A percentile compares a stretch with the other conserved stretches of the same genome.
phyloP scores from a whole-genome alignment of 1,284 basidiomycete genomes.

The Ceratobasidium sp. region DNA sequence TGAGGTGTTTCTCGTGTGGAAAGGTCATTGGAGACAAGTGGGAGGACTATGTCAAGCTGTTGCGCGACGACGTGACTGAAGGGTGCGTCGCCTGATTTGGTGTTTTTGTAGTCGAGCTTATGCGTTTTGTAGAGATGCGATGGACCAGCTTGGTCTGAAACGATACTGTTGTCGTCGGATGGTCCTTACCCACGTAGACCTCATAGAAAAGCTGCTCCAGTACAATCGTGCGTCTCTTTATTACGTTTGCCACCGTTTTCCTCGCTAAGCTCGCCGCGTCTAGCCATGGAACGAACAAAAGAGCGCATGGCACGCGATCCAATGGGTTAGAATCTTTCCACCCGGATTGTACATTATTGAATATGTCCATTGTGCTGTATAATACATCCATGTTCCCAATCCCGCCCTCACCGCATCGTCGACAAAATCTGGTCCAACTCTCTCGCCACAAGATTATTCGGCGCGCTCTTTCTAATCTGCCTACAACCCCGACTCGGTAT shows the following conservation, averaged over 20 bases:
- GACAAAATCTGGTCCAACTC: slow-evolving; percentile 77
- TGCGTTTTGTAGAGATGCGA: slow-evolving; percentile 76
- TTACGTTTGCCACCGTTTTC: neutral
- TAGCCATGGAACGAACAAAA: slow-evolving; percentile 46
- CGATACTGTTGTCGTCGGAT: slow-evolving; percentile 97
- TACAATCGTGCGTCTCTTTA: slow-evolving; percentile 85
- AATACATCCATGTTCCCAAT: slow-evolving; percentile 27
- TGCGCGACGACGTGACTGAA: slow-evolving; percentile 83
- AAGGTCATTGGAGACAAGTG: slow-evolving; percentile 96
- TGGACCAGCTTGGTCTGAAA: slow-evolving; percentile 91
- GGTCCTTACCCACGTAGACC: slow-evolving; percentile 97
- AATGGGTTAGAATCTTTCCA: slow-evolving; percentile 17
- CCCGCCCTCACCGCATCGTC: slow-evolving; percentile 49
- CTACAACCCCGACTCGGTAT: slow-evolving; percentile 58
- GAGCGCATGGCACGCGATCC: slow-evolving; percentile 42
- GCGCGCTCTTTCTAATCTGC: slow-evolving; percentile 74
- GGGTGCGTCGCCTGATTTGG: slow-evolving; percentile 68
- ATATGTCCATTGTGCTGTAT: slow-evolving; percentile 34
- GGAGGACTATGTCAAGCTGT: slow-evolving; percentile 83
- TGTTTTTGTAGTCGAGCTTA: neutral
- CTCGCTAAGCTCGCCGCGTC: neutral
- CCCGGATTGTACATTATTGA: slow-evolving; percentile 24
- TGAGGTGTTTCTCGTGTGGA: slow-evolving; percentile 91
- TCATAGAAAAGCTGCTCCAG: slow-evolving; percentile 95
- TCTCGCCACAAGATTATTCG: slow-evolving; percentile 80